A percentile compares a stretch with the other conserved stretches of the same genome.
Evolutionary conservation across 176 grass and related monocot genomes (phyloP).

Genomic region (Otatea glauca): DNA sequence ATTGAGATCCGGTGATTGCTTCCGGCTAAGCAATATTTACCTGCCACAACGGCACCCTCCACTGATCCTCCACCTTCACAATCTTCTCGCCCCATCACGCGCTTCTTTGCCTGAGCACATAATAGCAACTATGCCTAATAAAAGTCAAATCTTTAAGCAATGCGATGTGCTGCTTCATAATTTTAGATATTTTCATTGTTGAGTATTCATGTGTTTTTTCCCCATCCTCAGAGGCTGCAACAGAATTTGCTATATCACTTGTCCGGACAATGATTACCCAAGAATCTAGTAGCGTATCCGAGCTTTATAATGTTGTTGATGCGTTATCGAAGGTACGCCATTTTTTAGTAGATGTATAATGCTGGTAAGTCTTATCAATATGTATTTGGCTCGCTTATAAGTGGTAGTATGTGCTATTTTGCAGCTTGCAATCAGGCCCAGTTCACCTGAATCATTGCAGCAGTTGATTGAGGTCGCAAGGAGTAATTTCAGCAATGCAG

Average conservation of each 20-base stretch:
- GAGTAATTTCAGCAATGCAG: constrained; percentile 53
- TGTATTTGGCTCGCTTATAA: constrained; percentile 8
- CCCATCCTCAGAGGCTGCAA: constrained; percentile 69
- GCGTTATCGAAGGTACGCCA: constrained; percentile 73
- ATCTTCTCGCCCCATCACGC: no score
- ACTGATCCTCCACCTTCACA: no score
- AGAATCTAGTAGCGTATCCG: constrained; percentile 65
- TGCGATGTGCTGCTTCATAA: constrained; percentile 21
- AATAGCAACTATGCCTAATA: neutral
- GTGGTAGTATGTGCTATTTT: constrained; percentile 33
- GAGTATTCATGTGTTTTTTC: constrained; percentile 33
- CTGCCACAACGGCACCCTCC: no score
- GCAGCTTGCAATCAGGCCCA: constrained; percentile 84
- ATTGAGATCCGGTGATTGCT: no score
- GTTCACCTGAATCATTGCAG: constrained; percentile 84
- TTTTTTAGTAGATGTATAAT: constrained; percentile 5
- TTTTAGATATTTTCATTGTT: constrained; percentile 27
- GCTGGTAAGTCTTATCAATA: neutral
- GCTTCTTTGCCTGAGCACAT: no score
- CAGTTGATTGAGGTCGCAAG: constrained; percentile 79
- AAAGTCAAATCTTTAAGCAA: constrained; percentile 7
- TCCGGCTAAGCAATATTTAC: no score
- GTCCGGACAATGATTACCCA: constrained; percentile 84
- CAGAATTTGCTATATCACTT: constrained; percentile 85
- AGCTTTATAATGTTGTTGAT: constrained; percentile 87